These are phyloP conservation scores for Coemansia reversa DNA, from an alignment of 192 early-diverging fungal species.

Conservation along the genomic window DNA sequence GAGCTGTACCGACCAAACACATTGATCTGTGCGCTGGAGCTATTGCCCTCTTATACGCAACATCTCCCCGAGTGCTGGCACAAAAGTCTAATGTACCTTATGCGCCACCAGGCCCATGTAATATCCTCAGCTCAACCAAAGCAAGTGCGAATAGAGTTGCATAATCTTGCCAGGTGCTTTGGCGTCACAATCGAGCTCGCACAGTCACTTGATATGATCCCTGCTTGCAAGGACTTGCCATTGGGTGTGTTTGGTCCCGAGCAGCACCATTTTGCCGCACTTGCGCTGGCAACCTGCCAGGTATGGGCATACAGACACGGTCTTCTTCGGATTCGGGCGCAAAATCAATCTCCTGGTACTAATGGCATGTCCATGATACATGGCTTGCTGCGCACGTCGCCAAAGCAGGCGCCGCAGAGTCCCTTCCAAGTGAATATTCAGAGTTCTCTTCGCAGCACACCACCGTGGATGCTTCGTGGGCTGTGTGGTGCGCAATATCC, in stretches of 20 bases:
- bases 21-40: slow-evolving; percentile 42
- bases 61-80: slow-evolving; percentile 36
- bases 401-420: slow-evolving; percentile 22
- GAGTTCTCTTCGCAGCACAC: slow-evolving; percentile 18
- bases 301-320: slow-evolving; percentile 37
- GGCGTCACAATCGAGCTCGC: slow-evolving; percentile 37
- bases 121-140: slow-evolving; percentile 38
- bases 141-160: slow-evolving; percentile 39
- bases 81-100: slow-evolving; percentile 28
- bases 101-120: slow-evolving; percentile 30
- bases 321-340: slow-evolving; percentile 25
- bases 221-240: slow-evolving; percentile 23
- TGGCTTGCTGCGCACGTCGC: slow-evolving; percentile 18
- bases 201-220: slow-evolving; percentile 19
- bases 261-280: slow-evolving; percentile 35
- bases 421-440: slow-evolving; percentile 23
- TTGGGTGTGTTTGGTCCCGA: slow-evolving; percentile 35
- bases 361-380: slow-evolving; percentile 18
- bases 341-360: slow-evolving; percentile 26
- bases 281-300: slow-evolving; percentile 41
- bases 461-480: slow-evolving; percentile 49
- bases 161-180: slow-evolving; percentile 23
- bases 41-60: slow-evolving; percentile 27
- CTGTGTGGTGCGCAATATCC: slow-evolving; percentile 25
- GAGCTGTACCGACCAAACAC: slow-evolving; percentile 25